phyloP scores from a whole-genome alignment of 2,329 filamentous ascomycete species.

The Thelonectria olida region DNA sequence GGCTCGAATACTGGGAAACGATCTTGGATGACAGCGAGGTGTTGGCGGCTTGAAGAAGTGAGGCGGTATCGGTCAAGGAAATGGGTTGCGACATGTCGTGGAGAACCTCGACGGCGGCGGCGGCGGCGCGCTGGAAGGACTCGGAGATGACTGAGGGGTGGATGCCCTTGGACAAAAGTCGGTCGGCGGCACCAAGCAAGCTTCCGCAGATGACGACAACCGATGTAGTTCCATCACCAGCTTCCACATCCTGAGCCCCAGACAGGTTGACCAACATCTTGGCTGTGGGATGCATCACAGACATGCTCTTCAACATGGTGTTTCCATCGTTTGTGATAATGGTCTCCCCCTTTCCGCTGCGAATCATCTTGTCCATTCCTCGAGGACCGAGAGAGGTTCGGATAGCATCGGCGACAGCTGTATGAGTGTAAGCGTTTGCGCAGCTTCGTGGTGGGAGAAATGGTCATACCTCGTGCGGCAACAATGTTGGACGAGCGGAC shows the following conservation, averaged over 20 bases:
- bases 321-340: conserved; percentile 99
- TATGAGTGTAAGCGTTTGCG: conserved; percentile 27
- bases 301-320: conserved; percentile 99
- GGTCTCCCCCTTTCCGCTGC: conserved; percentile 94
- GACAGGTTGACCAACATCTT: conserved; percentile 99
- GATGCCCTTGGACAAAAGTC: conserved; percentile 89
- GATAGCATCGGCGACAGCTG: conserved; percentile 96
- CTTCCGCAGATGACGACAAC: conserved; percentile 98
- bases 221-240: conserved; percentile 96
- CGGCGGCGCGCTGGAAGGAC: conserved; percentile 93
- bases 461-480: conserved; percentile 82
- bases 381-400: conserved; percentile 94
- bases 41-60: conserved; percentile 94
- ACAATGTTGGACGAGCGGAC: conserved; percentile 97
- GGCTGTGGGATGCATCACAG: conserved; percentile 98
- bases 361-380: conserved; percentile 99
- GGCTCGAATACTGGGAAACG: conserved; percentile 94
- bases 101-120: conserved; percentile 86
- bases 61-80: conserved; percentile 84
- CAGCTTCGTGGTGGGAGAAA: conserved; percentile 2
- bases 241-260: conserved; percentile 97
- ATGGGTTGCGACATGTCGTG: conserved; percentile 97
- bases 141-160: conserved; percentile 98
- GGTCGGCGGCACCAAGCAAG: conserved; percentile 91
- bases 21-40: conserved; percentile 99